Evolutionary conservation across 768 basidiomycete species (phyloP).

Genomic region (Rhodotorula sphaerocarpa): DNA sequence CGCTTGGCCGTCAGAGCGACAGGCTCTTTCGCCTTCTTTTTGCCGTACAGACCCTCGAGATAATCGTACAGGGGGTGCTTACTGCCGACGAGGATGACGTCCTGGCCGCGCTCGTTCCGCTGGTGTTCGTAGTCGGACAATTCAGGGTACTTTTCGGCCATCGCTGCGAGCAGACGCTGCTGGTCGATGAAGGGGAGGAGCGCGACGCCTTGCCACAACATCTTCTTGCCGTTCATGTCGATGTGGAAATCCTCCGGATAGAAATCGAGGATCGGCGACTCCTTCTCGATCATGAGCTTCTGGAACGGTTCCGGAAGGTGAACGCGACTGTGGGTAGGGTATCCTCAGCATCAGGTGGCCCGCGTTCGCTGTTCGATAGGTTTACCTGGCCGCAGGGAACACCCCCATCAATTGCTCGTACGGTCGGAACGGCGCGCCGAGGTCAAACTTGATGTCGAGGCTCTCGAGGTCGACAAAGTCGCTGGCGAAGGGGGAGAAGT

Average conservation of each 20-base stretch:
- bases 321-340: slow-evolving; percentile 53
- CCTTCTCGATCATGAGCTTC: slow-evolving; percentile 69
- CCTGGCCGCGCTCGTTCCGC: slow-evolving; percentile 76
- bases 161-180: slow-evolving; percentile 69
- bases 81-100: slow-evolving; percentile 72
- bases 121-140: slow-evolving; percentile 72
- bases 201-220: slow-evolving; percentile 98
- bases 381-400: slow-evolving; percentile 83
- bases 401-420: slow-evolving; percentile 98
- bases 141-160: slow-evolving; percentile 54
- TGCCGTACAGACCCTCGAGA: slow-evolving; percentile 81
- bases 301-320: slow-evolving; percentile 86
- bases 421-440: slow-evolving; percentile 80
- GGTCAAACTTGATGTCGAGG: slow-evolving; percentile 69
- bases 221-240: slow-evolving; percentile 99
- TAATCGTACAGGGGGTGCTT: slow-evolving; percentile 78
- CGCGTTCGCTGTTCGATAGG: background rate
- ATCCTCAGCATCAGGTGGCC: background rate
- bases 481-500: slow-evolving; percentile 94
- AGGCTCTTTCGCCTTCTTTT: slow-evolving; percentile 76
- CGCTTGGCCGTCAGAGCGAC: slow-evolving; percentile 59
- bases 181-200: slow-evolving; percentile 91
- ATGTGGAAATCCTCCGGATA: slow-evolving; percentile 86
- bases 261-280: slow-evolving; percentile 91
- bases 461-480: slow-evolving; percentile 71